phyloP scores from a whole-genome alignment of 2,329 filamentous ascomycete genomes.

The Colletotrichum nymphaeae region DNA sequence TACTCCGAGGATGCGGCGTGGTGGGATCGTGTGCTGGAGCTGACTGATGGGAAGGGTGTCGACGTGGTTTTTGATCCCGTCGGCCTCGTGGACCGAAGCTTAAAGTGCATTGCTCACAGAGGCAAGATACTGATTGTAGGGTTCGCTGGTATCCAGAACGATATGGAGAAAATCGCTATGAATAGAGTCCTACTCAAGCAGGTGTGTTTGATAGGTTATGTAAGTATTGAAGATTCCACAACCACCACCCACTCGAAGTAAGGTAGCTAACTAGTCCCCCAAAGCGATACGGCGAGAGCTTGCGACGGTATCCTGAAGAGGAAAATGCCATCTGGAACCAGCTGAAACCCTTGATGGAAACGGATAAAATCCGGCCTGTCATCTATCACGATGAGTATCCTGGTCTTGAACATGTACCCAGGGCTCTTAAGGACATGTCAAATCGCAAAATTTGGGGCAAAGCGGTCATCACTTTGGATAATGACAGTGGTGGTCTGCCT shows the following conservation, averaged over 20 bases:
- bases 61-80: slow-evolving; percentile 70
- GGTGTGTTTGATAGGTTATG: slow-evolving; percentile 64
- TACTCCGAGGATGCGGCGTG: slow-evolving; percentile 52
- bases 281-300: slow-evolving; percentile 68
- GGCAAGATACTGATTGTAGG: slow-evolving; percentile 68
- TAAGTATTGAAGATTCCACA: slow-evolving; percentile 42
- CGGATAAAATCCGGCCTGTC: slow-evolving; percentile 60
- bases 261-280: not conserved
- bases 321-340: slow-evolving; percentile 62
- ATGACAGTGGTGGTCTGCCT: slow-evolving; percentile 7
- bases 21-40: slow-evolving; percentile 60
- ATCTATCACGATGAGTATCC: slow-evolving; percentile 60
- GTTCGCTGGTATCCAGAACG: slow-evolving; percentile 64
- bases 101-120: slow-evolving; percentile 64
- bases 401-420: slow-evolving; percentile 60
- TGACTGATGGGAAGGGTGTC: slow-evolving; percentile 62
- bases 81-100: slow-evolving; percentile 64
- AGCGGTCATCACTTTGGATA: slow-evolving; percentile 59
- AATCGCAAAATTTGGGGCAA: slow-evolving; percentile 65
- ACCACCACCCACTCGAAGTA: not conserved
- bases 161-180: slow-evolving; percentile 65
- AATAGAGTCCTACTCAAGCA: slow-evolving; percentile 66
- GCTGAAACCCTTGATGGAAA: slow-evolving; percentile 59
- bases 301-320: slow-evolving; percentile 59
- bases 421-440: slow-evolving; percentile 62